These are phyloP conservation scores for Fragaria ananassa DNA, from an alignment of 306 rosid species.

Conservation along the genomic window DNA sequence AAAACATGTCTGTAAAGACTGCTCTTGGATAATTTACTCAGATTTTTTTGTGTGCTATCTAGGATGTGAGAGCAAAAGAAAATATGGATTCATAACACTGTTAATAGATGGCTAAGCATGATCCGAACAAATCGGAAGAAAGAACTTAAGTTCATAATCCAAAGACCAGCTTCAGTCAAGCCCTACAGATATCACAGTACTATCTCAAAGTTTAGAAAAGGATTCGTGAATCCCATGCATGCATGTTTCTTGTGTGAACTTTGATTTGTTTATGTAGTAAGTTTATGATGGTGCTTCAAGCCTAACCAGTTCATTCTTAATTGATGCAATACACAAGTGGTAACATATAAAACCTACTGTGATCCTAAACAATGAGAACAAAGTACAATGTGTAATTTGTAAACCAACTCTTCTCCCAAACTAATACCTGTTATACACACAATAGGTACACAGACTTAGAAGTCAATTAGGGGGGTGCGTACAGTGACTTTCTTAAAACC, in stretches of 20 bases:
- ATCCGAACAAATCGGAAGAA: neutral
- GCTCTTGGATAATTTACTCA: neutral
- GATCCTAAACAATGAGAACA: neutral
- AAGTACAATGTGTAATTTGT: neutral
- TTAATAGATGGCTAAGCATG: neutral
- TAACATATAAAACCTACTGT: neutral
- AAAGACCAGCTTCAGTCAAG: neutral
- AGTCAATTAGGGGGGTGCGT: neutral
- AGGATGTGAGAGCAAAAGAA: neutral
- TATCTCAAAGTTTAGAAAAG: neutral
- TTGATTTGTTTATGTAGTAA: neutral
- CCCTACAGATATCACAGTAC: neutral
- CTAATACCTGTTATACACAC: neutral
- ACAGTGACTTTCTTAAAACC: conserved; percentile 2
- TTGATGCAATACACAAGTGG: neutral
- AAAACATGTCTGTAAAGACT: neutral
- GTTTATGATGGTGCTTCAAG: neutral
- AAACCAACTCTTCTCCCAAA: neutral
- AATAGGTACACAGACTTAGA: neutral
- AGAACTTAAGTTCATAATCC: neutral
- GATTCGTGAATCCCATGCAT: neutral
- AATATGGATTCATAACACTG: neutral
- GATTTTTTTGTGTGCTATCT: neutral
- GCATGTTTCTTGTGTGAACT: neutral
- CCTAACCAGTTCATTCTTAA: neutral